Evolutionary conservation across 108 stramenopile genomes (phyloP).

Genomic region (Schizochytrium sp.): DNA sequence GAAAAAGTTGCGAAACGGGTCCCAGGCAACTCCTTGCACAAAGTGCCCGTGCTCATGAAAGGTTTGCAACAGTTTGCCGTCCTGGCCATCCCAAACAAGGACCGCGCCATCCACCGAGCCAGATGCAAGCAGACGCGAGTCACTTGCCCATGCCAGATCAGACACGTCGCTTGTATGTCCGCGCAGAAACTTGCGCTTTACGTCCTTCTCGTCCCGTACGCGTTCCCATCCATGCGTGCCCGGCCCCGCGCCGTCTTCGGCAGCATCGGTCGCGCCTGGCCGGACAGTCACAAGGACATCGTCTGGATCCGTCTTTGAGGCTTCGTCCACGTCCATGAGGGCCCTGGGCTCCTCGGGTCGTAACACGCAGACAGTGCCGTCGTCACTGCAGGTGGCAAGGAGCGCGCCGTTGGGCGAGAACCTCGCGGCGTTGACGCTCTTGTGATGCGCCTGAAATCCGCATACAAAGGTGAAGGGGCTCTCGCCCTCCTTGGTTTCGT

Average conservation of each 20-base stretch:
- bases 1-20: not conserved
- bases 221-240: not conserved
- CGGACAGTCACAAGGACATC: too few relatives aligned
- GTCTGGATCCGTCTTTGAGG: not conserved
- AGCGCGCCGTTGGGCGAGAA: conserved; percentile 16
- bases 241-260: not conserved
- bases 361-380: not conserved
- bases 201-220: not conserved
- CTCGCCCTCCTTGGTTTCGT: not conserved
- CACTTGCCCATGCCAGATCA: not conserved
- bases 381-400: not conserved
- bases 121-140: not conserved
- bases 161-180: not conserved
- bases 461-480: not conserved
- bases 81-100: not conserved
- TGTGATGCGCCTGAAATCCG: not conserved
- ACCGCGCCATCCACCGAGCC: not conserved
- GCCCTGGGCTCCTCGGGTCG: not conserved
- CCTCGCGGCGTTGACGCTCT: conserved; percentile 9
- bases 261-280: not conserved
- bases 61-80: not conserved
- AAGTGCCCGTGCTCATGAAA: conserved; percentile 8
- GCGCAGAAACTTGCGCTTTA: not conserved
- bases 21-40: conserved; percentile 27
- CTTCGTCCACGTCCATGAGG: too few relatives aligned